Evolutionary conservation across 805 yeast genomes (phyloP).

Genomic region (Teunomyces gatunensis): DNA sequence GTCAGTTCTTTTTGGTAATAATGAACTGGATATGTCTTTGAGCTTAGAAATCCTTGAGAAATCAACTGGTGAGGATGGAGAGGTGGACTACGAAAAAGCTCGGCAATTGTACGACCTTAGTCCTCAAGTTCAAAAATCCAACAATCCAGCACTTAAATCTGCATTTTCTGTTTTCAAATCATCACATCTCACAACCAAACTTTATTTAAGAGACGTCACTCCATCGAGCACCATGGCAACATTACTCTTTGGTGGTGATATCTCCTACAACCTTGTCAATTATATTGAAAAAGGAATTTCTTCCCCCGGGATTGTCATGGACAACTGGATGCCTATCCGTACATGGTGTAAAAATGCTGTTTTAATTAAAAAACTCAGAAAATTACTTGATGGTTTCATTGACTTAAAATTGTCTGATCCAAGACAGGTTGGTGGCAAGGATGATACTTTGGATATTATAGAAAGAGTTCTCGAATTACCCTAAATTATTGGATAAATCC

Average conservation of each 20-base stretch:
- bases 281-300: slow-evolving; percentile 43
- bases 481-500: not conserved
- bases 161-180: slow-evolving; percentile 64
- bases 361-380: slow-evolving; percentile 66
- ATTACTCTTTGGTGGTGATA: slow-evolving; percentile 77
- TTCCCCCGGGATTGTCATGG: slow-evolving; percentile 82
- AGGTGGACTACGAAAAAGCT: slow-evolving; percentile 32
- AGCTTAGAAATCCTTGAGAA: slow-evolving; percentile 11
- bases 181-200: slow-evolving; percentile 62
- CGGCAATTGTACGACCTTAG: slow-evolving; percentile 38
- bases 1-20: slow-evolving; percentile 61
- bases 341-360: slow-evolving; percentile 97
- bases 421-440: slow-evolving; percentile 9
- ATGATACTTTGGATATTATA: slow-evolving; percentile 8
- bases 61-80: slow-evolving; percentile 37
- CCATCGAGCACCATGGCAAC: slow-evolving; percentile 74
- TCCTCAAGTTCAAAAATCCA: slow-evolving; percentile 32
- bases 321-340: slow-evolving; percentile 83
- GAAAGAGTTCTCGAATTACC: slow-evolving; percentile 7
- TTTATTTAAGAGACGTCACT: slow-evolving; percentile 72
- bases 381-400: slow-evolving; percentile 64
- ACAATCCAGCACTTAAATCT: slow-evolving; percentile 38
- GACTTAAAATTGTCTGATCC: slow-evolving; percentile 52
- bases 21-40: slow-evolving; percentile 19
- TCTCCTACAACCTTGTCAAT: slow-evolving; percentile 53